These are phyloP conservation scores for Naematelia encephala DNA, from an alignment of 768 basidiomycete species.

Conservation along the genomic window DNA sequence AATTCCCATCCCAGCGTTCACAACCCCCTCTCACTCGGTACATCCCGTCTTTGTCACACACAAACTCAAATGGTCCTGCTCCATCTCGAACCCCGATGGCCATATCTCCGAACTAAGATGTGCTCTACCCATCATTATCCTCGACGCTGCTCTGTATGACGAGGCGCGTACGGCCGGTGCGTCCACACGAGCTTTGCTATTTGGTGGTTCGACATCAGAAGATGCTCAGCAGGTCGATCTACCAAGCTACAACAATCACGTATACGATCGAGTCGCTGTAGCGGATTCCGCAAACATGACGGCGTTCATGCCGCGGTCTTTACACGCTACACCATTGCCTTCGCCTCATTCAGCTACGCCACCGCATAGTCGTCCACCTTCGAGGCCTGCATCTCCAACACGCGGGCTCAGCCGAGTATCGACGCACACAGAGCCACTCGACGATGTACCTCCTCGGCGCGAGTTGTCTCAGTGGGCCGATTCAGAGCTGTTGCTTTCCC, in stretches of 20 bases:
- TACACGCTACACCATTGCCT: conserved; percentile 30
- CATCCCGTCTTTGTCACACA: conserved; percentile 75
- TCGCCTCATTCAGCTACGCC: conserved; percentile 36
- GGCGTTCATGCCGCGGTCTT: conserved; percentile 24
- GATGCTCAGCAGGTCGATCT: conserved; percentile 69
- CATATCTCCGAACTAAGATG: conserved; percentile 94
- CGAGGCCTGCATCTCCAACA: conserved; percentile 31
- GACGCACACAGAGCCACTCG: conserved; percentile 6
- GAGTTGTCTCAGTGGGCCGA: conserved; percentile 66
- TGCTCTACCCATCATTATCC: conserved; percentile 80
- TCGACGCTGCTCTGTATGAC: conserved; percentile 67
- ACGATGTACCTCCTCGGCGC: conserved; percentile 44
- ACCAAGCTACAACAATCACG: conserved; percentile 83
- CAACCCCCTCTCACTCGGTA: conserved; percentile 67
- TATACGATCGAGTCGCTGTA: conserved; percentile 73
- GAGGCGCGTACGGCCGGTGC: conserved; percentile 72
- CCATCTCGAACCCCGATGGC: conserved; percentile 80
- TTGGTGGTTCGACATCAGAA: conserved; percentile 53
- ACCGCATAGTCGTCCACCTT: conserved; percentile 32
- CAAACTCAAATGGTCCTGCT: conserved; percentile 63
- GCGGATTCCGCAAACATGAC: conserved; percentile 43
- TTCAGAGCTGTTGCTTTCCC: conserved; percentile 72
- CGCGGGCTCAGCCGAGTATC: conserved; percentile 6
- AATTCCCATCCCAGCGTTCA: conserved; percentile 61
- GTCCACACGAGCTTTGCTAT: conserved; percentile 70